Conservation (phyloP, 2,329 filamentous ascomycete genomes). For the Tolypocladium paradoxum region DNA sequence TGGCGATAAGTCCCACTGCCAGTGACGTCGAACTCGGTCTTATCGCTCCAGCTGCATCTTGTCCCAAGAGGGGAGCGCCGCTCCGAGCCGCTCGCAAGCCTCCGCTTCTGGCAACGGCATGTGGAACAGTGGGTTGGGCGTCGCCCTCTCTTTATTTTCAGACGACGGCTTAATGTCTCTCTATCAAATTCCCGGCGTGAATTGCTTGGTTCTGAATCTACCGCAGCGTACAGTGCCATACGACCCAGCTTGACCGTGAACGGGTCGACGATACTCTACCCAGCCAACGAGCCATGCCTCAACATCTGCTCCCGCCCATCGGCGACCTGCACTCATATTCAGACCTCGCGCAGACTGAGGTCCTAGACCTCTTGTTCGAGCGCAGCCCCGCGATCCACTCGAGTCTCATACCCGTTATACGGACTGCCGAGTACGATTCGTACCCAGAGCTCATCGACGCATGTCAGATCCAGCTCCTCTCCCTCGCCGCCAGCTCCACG, state of each 20-base stretch:
- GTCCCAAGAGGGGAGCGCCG: conserved; percentile 13
- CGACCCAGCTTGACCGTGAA: background rate
- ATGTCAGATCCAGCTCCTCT: conserved; percentile 51
- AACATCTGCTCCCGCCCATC: conserved; percentile 41
- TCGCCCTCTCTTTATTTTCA: background rate
- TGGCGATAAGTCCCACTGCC: background rate
- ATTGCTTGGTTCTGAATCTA: background rate
- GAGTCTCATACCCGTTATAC: conserved; percentile 58
- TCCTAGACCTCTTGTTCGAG: conserved; percentile 77
- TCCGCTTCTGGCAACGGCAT: background rate
- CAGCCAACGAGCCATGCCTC: conserved; percentile 8
- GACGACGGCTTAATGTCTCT: background rate
- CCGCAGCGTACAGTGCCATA: background rate
- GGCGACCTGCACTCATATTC: conserved; percentile 43
- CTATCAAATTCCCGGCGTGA: background rate
- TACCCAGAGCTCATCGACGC: conserved; percentile 61
- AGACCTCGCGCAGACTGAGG: conserved; percentile 39
- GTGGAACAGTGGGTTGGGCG: background rate
- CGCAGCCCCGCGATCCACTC: conserved; percentile 64
- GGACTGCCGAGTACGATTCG: conserved; percentile 42
- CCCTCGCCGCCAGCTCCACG: conserved; percentile 41
- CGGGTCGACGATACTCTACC: background rate
- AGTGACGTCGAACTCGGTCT: background rate
- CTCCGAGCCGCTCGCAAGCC: background rate
- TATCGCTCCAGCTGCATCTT: background rate